These are phyloP conservation scores for Globisporangium nunn DNA, from an alignment of 352 stramenopile species.

Conservation along the genomic window DNA sequence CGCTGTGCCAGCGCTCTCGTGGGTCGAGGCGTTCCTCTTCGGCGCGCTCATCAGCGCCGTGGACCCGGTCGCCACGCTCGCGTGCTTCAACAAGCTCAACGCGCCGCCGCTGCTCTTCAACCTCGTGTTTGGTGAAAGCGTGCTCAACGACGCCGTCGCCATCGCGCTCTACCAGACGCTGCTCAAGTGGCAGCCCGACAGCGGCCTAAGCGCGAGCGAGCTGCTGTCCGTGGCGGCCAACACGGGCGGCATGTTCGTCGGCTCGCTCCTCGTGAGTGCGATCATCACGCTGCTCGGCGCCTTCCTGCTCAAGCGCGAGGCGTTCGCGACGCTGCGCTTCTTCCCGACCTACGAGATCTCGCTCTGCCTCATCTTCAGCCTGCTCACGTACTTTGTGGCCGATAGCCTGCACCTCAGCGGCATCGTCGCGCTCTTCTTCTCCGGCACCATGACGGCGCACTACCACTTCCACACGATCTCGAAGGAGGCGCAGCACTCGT, in stretches of 20 bases:
- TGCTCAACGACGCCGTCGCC: constrained; percentile 92
- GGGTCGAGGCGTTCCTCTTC: constrained; percentile 90
- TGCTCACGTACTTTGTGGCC: constrained; percentile 81
- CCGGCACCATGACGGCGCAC: constrained; percentile 83
- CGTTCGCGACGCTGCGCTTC: constrained; percentile 65
- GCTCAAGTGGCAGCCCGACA: constrained; percentile 80
- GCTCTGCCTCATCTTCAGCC: constrained; percentile 78
- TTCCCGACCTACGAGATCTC: constrained; percentile 86
- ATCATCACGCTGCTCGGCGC: constrained; percentile 67
- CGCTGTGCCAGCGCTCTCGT: constrained; percentile 70
- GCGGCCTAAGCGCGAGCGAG: constrained; percentile 54
- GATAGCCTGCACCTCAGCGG: constrained; percentile 79
- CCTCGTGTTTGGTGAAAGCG: constrained; percentile 92
- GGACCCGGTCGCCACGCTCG: constrained; percentile 90
- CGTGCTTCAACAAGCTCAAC: constrained; percentile 89
- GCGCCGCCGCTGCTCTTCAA: constrained; percentile 89
- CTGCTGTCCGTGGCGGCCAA: constrained; percentile 56
- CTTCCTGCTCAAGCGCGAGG: constrained; percentile 70
- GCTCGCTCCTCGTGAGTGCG: constrained; percentile 63
- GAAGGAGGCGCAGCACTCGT: constrained; percentile 71
- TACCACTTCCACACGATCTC: constrained; percentile 87
- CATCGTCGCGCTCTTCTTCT: constrained; percentile 94
- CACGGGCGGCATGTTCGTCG: constrained; percentile 70
- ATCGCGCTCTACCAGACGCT: constrained; percentile 93
- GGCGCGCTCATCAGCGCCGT: constrained; percentile 90